Percentiles rank a stretch among this genome's conserved stretches.
Conservation (phyloP, 2,329 filamentous ascomycete genomes). For the Thelonectria blattea region DNA sequence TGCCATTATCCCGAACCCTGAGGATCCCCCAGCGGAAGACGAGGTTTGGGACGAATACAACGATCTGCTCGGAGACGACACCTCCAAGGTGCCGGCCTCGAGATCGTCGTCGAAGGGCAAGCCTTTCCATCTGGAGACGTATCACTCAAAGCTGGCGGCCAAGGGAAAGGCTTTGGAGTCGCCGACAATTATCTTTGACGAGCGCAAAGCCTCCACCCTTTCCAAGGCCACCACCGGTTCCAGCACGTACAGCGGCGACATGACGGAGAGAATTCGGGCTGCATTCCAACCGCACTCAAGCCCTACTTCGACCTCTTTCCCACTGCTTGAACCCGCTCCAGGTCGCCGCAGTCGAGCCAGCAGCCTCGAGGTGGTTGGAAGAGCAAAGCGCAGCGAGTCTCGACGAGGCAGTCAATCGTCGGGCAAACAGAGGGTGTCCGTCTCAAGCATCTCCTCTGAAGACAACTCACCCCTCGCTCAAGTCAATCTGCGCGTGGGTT, state of each 20-base stretch:
- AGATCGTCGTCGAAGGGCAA: slow-evolving; percentile 62
- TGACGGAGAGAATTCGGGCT: slow-evolving; percentile 58
- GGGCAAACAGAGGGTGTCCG: slow-evolving; percentile 48
- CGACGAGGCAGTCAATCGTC: slow-evolving; percentile 42
- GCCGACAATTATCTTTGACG: slow-evolving; percentile 50
- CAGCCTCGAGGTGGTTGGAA: slow-evolving; percentile 17
- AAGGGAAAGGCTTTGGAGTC: slow-evolving; percentile 53
- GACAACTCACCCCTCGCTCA: slow-evolving; percentile 70
- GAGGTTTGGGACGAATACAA: slow-evolving; percentile 96
- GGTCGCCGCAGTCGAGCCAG: slow-evolving; percentile 32
- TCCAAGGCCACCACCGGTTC: slow-evolving; percentile 50
- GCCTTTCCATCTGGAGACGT: slow-evolving; percentile 62
- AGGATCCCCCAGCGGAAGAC: slow-evolving; percentile 73
- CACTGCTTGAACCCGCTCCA: slow-evolving; percentile 49
- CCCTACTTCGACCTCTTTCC: slow-evolving; percentile 50
- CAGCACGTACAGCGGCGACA: slow-evolving; percentile 61
- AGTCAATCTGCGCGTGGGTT: slow-evolving; percentile 79
- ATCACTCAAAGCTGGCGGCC: slow-evolving; percentile 44
- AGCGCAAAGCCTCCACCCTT: slow-evolving; percentile 41
- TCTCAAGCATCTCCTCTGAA: slow-evolving; percentile 55
- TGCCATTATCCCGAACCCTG: slow-evolving; percentile 67
- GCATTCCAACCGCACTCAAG: slow-evolving; percentile 52
- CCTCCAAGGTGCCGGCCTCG: slow-evolving; percentile 53
- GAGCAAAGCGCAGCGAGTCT: slow-evolving; percentile 41
- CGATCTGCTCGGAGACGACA: slow-evolving; percentile 76